Percentiles rank a stretch among this genome's conserved stretches.
Conservation (phyloP, 306 rosid species). For the Vigna radiata region DNA sequence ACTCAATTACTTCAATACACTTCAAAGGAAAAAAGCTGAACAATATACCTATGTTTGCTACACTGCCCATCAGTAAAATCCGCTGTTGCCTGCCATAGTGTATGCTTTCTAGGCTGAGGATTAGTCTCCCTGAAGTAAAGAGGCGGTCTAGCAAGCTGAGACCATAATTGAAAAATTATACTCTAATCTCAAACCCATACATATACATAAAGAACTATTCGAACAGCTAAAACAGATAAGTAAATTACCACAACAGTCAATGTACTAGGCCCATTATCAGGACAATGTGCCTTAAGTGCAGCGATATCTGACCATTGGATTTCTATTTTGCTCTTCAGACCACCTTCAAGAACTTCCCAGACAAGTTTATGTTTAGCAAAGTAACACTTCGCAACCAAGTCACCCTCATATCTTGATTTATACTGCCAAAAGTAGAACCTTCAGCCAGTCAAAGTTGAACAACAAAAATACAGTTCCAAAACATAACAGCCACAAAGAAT, state of each 20-base stretch:
- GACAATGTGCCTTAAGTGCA: conserved; percentile 74
- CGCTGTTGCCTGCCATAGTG: conserved; percentile 86
- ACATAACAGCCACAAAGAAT: background rate
- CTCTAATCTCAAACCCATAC: background rate
- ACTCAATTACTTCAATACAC: background rate
- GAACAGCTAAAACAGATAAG: background rate
- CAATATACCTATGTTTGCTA: conserved; percentile 65
- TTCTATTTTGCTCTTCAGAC: conserved; percentile 92
- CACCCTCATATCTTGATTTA: conserved; percentile 85
- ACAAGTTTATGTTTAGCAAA: conserved; percentile 95
- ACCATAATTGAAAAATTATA: conserved; percentile 12
- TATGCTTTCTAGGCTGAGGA: conserved; percentile 96
- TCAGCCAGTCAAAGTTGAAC: conserved; percentile 12
- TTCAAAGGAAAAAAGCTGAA: background rate
- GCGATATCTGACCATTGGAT: conserved; percentile 86
- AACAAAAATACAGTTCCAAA: background rate
- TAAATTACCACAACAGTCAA: conserved; percentile 75
- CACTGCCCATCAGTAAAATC: conserved; percentile 90
- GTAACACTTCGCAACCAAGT: conserved; percentile 89
- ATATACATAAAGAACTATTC: background rate
- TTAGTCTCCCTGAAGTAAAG: conserved; percentile 90
- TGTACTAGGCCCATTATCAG: conserved; percentile 72
- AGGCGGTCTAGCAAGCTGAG: conserved; percentile 84
- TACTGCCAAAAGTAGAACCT: conserved; percentile 59
- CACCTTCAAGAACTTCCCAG: conserved; percentile 96